Percentiles rank a stretch among this genome's conserved stretches.
phyloP scores from a whole-genome alignment of 1,284 basidiomycete genomes.

The Melampsora larici-populina region DNA sequence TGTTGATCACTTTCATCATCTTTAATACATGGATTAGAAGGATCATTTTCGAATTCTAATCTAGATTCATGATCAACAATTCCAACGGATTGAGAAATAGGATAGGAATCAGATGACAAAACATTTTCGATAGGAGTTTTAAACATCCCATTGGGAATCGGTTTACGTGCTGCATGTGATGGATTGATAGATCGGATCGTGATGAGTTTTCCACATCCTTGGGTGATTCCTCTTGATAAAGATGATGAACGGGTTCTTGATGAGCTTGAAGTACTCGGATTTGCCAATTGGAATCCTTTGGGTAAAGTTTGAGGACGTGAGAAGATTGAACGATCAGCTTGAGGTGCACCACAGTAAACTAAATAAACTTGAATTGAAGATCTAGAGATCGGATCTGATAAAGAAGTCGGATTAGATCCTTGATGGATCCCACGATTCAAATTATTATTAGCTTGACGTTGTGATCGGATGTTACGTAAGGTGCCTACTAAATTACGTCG shows the following conservation, averaged over 20 bases:
- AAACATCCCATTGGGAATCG: no score
- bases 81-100: constrained; percentile 15
- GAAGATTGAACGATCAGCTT: neutral
- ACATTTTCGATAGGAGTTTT: neutral
- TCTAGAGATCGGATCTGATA: neutral
- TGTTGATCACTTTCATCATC: neutral
- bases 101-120: constrained; percentile 7
- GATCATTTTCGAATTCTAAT: constrained; percentile 14
- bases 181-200: neutral
- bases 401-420: neutral
- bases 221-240: neutral
- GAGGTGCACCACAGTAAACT: constrained; percentile 24
- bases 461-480: neutral
- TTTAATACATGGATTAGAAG: constrained; percentile 13
- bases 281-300: neutral
- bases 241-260: neutral
- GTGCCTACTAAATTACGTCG: neutral
- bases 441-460: no score
- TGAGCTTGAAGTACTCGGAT: neutral
- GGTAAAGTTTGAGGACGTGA: neutral
- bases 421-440: no score
- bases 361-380: neutral
- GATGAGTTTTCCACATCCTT: constrained; percentile 27
- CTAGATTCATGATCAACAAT: constrained; percentile 15
- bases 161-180: neutral